phyloP scores from a whole-genome alignment of 495 filamentous ascomycete genomes.

The Hypoxylon fuscum region DNA sequence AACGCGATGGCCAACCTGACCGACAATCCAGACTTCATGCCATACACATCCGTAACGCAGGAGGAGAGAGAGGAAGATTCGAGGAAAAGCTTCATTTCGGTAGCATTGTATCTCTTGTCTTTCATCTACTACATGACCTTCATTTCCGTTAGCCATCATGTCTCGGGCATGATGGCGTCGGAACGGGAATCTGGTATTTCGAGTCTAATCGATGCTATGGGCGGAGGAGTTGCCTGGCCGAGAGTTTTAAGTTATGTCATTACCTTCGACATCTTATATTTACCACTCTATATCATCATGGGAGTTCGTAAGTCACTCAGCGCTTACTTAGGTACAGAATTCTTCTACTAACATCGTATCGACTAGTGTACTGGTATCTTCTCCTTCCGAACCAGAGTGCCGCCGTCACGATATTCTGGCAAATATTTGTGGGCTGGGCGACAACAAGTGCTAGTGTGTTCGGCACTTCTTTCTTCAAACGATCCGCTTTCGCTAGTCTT shows the following conservation, averaged over 20 bases:
- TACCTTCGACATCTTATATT: conserved; percentile 33
- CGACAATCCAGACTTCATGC: conserved; percentile 61
- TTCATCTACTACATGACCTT: conserved; percentile 70
- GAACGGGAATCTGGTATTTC: conserved; percentile 75
- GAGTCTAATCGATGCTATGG: conserved; percentile 75
- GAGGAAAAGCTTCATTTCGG: conserved; percentile 64
- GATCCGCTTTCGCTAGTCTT: conserved; percentile 71
- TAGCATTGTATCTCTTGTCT: conserved; percentile 64
- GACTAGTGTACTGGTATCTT: conserved; percentile 51
- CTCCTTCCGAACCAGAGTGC: conserved; percentile 60
- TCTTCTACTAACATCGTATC: conserved; percentile 61
- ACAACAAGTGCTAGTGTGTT: conserved; percentile 68
- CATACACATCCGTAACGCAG: conserved; percentile 67
- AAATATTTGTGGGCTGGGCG: conserved; percentile 64
- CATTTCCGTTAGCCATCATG: conserved; percentile 69
- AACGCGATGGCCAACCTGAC: conserved; percentile 67
- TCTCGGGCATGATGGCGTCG: conserved; percentile 69
- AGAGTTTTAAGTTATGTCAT: conserved; percentile 45
- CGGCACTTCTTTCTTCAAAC: conserved; percentile 70
- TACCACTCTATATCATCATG: conserved; percentile 38
- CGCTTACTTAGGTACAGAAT: conserved; percentile 50
- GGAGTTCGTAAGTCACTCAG: conserved; percentile 26
- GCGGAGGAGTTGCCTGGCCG: conserved; percentile 56
- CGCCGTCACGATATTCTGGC: conserved; percentile 63
- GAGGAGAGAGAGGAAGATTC: conserved; percentile 65